Conservation (phyloP, 1,139 yeast species). For the Geotrichum fermentans region DNA sequence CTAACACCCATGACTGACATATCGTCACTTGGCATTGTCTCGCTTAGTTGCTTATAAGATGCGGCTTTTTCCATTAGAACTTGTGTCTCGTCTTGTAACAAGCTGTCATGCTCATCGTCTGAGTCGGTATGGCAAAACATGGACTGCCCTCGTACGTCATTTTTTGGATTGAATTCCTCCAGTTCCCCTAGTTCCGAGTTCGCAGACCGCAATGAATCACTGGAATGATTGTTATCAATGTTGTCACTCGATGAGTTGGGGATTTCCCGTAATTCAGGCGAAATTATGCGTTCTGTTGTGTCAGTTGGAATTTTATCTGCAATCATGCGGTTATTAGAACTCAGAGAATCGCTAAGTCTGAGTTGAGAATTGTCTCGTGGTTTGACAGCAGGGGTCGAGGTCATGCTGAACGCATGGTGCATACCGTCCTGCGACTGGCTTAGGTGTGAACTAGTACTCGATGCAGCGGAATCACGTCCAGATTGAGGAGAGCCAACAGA, state of each 20-base stretch:
- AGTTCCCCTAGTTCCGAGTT: constrained; percentile 14
- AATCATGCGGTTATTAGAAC: no score
- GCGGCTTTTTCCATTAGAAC: constrained; percentile 3
- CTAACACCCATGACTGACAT: constrained; percentile 11
- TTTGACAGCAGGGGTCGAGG: constrained; percentile 2
- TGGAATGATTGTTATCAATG: background rate
- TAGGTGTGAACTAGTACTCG: background rate
- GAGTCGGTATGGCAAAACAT: no score
- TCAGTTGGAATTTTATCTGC: constrained; percentile 4
- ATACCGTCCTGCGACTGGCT: background rate
- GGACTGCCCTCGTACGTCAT: no score
- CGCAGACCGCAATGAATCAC: constrained; percentile 10
- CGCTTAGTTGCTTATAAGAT: background rate
- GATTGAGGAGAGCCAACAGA: background rate
- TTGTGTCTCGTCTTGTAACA: constrained; percentile 7
- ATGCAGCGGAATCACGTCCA: background rate
- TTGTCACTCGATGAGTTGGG: background rate
- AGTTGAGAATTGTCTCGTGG: background rate
- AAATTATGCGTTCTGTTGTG: constrained; percentile 10
- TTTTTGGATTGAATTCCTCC: constrained; percentile 12
- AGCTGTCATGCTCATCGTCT: background rate
- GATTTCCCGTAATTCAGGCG: background rate
- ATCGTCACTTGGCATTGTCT: constrained; percentile 3
- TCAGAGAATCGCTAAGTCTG: no score
- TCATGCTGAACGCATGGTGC: background rate